These are phyloP conservation scores for Termitomyces sp. DNA, from an alignment of 768 basidiomycete genomes.

Conservation along the genomic window DNA sequence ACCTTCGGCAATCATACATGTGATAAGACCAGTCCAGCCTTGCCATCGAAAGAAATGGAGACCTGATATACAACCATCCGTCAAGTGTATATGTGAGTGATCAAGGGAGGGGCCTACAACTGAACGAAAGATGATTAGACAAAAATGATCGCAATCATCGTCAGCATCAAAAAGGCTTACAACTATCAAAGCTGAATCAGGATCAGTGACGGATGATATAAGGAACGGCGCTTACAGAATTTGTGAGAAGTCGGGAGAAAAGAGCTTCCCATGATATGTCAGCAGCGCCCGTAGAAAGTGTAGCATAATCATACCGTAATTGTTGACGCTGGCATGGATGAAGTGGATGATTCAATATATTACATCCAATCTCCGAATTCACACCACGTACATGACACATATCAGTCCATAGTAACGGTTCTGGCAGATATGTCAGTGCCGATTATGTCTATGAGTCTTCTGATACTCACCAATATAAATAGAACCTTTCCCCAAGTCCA, in stretches of 20 bases:
- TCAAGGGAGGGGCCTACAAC: constrained; percentile 21
- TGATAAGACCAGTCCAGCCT: constrained; percentile 54
- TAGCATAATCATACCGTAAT: constrained; percentile 35
- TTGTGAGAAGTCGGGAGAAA: constrained; percentile 35
- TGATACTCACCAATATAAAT: constrained; percentile 45
- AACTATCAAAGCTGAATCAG: constrained; percentile 11
- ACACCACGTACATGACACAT: constrained; percentile 42
- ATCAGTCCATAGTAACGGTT: constrained; percentile 56
- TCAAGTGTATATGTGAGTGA: background rate
- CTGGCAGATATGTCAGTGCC: constrained; percentile 23
- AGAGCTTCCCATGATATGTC: constrained; percentile 25
- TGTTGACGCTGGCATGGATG: constrained; percentile 40
- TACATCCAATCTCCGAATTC: background rate
- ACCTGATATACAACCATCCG: constrained; percentile 22
- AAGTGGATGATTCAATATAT: background rate
- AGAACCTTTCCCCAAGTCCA: constrained; percentile 54
- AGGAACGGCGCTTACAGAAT: constrained; percentile 29
- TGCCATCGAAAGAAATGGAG: constrained; percentile 52
- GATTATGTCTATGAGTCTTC: background rate
- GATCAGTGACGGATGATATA: background rate
- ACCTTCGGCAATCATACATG: constrained; percentile 56
- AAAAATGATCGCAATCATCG: background rate
- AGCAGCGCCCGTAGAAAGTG: background rate
- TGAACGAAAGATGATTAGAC: constrained; percentile 4
- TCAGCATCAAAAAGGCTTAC: constrained; percentile 8